A percentile compares a stretch with the other conserved stretches of the same genome.
phyloP scores from a whole-genome alignment of 208 protist genomes.

The Wallacemonas sp. region DNA sequence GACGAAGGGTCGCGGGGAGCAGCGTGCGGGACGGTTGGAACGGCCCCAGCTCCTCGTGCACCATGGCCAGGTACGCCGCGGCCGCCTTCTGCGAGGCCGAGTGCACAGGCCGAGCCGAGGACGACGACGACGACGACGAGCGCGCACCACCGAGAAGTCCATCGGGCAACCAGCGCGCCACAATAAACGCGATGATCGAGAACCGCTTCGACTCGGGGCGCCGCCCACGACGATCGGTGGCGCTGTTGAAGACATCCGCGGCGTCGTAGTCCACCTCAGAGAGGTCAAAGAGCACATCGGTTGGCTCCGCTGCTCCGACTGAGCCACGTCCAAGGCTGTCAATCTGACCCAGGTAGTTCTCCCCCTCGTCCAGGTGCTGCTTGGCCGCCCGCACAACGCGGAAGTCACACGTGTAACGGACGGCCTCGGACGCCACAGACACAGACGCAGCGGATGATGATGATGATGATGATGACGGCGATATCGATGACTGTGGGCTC shows the following conservation, averaged over 20 bases:
- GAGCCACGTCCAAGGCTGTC: too few species aligned
- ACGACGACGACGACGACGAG: background rate
- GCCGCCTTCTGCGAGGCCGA: slow-evolving; percentile 20
- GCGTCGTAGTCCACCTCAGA: background rate
- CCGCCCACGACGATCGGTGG: background rate
- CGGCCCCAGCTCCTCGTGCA: slow-evolving; percentile 38
- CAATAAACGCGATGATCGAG: background rate
- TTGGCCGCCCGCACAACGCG: background rate
- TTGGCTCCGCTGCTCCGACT: too few species aligned
- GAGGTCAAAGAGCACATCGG: too few species aligned
- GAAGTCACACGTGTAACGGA: slow-evolving; percentile 5
- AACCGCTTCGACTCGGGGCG: background rate
- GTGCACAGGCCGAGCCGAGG: background rate
- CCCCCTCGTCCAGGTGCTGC: background rate
- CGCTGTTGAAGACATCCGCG: background rate
- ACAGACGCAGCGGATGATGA: background rate
- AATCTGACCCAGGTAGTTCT: too few species aligned
- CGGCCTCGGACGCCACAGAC: background rate
- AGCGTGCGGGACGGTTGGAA: slow-evolving; percentile 23
- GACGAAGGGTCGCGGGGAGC: slow-evolving; percentile 22
- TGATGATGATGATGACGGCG: background rate
- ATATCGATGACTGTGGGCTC: too few species aligned
- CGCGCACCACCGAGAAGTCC: background rate
- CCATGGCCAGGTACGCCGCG: slow-evolving; percentile 9
- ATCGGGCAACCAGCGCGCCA: background rate